phyloP scores from a whole-genome alignment of 495 filamentous ascomycete species.

The Tuber aestivum region DNA sequence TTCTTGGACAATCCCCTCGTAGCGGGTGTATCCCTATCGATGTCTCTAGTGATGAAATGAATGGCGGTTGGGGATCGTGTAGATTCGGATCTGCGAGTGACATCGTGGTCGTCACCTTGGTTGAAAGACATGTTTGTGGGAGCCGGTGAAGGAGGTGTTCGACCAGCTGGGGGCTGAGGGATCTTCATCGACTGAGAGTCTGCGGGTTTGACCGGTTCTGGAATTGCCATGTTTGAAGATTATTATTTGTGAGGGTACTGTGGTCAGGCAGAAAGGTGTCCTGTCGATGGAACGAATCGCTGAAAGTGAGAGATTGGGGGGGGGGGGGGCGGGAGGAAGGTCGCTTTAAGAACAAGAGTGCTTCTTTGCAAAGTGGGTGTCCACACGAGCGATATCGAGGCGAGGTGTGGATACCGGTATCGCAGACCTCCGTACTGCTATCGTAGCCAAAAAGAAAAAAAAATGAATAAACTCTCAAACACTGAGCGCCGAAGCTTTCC shows the following conservation, averaged over 20 bases:
- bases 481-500: neutral
- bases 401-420: neutral
- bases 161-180: constrained; percentile 2
- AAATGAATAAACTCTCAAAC: neutral
- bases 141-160: constrained; percentile 38
- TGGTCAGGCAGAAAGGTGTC: neutral
- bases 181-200: constrained; percentile 23
- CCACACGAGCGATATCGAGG: neutral
- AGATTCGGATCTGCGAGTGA: constrained; percentile 14
- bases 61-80: constrained; percentile 25
- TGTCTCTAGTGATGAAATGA: constrained; percentile 26
- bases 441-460: neutral
- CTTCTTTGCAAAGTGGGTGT: neutral
- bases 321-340: too few species aligned
- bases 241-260: neutral
- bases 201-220: constrained; percentile 24
- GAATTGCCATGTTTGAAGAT: constrained; percentile 23
- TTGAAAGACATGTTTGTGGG: constrained; percentile 32
- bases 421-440: neutral
- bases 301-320: neutral
- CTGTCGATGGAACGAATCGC: neutral
- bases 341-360: neutral
- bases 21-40: constrained; percentile 33
- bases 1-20: constrained; percentile 27
- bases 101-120: constrained; percentile 29